Base-by-base conservation (phyloP, 805 yeast genomes). In the Yarrowia divulgata region DNA sequence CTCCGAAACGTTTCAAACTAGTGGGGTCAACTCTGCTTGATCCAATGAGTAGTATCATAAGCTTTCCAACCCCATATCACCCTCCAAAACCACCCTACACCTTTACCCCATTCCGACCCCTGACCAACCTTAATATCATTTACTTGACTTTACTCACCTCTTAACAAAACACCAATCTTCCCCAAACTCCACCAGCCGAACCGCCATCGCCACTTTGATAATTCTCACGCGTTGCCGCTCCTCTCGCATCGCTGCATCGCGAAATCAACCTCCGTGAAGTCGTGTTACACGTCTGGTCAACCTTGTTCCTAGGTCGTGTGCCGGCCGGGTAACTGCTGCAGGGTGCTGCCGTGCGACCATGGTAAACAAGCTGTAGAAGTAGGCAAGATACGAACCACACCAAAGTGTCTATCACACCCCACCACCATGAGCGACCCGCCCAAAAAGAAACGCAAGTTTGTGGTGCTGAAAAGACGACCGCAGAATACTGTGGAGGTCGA, bases 361-460 rank as follows among this genome's bases (percentile, higher is more conserved):
- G 29, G 29, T 42, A 42, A 45, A 14, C 35, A 29, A 16, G 12
- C 37, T 34, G 10, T 34, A 34, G 8, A 34, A 9, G 10, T 1
- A 34, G 37, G 37, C 10, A 34, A 7, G 10, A 1, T 7, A 9
- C 37, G 10, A 34, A 14, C 29, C 23, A 23, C 1, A n/a, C 1
- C 37, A 8, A 29, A 8, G 8, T 7, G 23, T 8, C 10, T n/a
- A n/a, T n/a, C n/a, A n/a, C n/a, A n/a, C n/a, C n/a, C n/a, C 48
- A 18, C 45, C 18, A 18, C 32, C n/a, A 48, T 48, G 52, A n/a
- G 14, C 6, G 35, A 48, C 34, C 52, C n/a, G 14, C 35, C 35
- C 6, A 32, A 32, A 12, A 49, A 57, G n/a, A 57, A 57, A n/a
- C 64, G 64, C 49, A 57, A 57, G 39, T 57, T 57, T 57, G 39